Base-by-base conservation (phyloP, 1,139 yeast genomes). In the Suhomyces guaymorum region DNA sequence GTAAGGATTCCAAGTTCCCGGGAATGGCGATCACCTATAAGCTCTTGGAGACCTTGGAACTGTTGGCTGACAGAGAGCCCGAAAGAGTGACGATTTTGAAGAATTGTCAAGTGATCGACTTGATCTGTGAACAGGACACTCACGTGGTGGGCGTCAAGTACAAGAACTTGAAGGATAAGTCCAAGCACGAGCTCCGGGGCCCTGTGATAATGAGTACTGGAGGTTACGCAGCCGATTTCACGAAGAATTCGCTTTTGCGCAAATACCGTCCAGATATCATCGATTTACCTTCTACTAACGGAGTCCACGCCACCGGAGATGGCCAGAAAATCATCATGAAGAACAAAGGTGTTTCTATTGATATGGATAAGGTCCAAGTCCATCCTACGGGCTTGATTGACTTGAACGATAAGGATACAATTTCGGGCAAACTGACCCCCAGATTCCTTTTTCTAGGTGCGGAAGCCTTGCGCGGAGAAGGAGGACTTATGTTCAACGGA, bases 371-470 rank as follows among this genome's bases (percentile, higher is more conserved):
- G 55, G 79, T 84, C 25, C 95, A 85, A 58, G 82, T 85, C 11
- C 90, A 82, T 48, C 95, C 95, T 15, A 83, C 94, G 7, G 95
- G 95, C 1, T 73, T 85, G 48, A 73, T 85, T 42, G 85, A 82
- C 47, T 80, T 80, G 31, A 66, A 72, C 37, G 85, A 81, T 46
- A 69, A 65, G 13, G 75, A 72, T 10, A 68, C 67, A 8, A 63
- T 69, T 31, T 42, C 39, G 9, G 72, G 74, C 4, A 57, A 54
- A 40, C 68, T 66, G 27, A 46, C 51, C 1, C 75, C 75, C 1
- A 48, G 75, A 26, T 80, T 80, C 62, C 75, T 82, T 46, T 81
- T 83, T 49, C 63, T 84, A 29, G 89, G 89, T 11, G 92, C 92
- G 2, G 92, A 84, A 54, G 87, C 88, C 1, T 61, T 85, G 25